Evolutionary conservation across 2,329 filamentous ascomycete species (phyloP).

Genomic region (Colletotrichum graminicola): DNA sequence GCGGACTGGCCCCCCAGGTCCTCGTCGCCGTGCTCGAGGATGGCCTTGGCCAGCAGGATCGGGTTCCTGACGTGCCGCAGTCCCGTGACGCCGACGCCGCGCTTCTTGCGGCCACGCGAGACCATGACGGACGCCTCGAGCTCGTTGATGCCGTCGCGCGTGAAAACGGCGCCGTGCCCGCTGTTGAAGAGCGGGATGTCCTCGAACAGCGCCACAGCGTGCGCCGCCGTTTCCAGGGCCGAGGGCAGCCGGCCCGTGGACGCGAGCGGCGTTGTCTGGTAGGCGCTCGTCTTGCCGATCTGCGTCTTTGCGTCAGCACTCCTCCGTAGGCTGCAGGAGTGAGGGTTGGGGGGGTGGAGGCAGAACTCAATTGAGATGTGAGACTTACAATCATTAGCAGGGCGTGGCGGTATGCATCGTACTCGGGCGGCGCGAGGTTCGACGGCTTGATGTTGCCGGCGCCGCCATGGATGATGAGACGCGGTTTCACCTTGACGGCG

Average conservation of each 20-base stretch:
- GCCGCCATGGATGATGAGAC: constrained; percentile 79
- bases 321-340: too few relatives aligned
- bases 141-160: constrained; percentile 83
- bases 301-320: constrained; percentile 41
- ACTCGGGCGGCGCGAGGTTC: constrained; percentile 69
- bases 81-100: constrained; percentile 82
- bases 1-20: constrained; percentile 63
- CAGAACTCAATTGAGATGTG: not conserved
- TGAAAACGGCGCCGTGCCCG: constrained; percentile 88
- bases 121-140: constrained; percentile 92
- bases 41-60: constrained; percentile 77
- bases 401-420: constrained; percentile 68
- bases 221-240: constrained; percentile 80
- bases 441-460: constrained; percentile 76
- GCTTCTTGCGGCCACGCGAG: constrained; percentile 77
- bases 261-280: constrained; percentile 56
- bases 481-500: constrained; percentile 58
- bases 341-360: too few relatives aligned
- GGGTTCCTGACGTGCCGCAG: constrained; percentile 83
- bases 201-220: constrained; percentile 82
- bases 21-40: constrained; percentile 75
- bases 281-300: constrained; percentile 60
- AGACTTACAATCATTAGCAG: constrained; percentile 71
- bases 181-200: constrained; percentile 87
- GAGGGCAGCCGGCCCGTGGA: constrained; percentile 54